Evolutionary conservation across 108 stramenopile genomes (phyloP).

Genomic region (Skeletonema potamos): DNA sequence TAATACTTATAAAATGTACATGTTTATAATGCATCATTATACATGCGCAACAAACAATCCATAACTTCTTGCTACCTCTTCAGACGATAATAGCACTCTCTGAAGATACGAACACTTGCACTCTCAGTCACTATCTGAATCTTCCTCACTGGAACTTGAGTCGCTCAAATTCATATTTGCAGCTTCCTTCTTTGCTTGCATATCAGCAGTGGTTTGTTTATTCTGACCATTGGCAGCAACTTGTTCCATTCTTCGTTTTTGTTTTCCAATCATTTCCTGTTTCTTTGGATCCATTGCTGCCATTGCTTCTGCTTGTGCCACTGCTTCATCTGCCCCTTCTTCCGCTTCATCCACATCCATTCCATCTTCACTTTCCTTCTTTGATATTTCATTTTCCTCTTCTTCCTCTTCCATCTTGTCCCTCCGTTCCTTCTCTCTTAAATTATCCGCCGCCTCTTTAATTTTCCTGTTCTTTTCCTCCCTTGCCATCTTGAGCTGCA

Average conservation of each 20-base stretch:
- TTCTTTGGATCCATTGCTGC: conserved; percentile 33
- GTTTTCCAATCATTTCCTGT: conserved; percentile 13
- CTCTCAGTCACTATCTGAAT: conserved; percentile 39
- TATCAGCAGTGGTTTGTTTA: conserved; percentile 9
- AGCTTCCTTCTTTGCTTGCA: conserved; percentile 16
- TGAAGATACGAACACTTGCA: too few relatives aligned
- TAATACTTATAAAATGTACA: too few relatives aligned
- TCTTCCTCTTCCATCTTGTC: conserved; percentile 8
- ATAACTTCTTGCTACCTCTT: too few relatives aligned
- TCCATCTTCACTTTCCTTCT: conserved; percentile 19
- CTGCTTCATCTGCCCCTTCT: conserved; percentile 12
- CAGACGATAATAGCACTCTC: too few relatives aligned
- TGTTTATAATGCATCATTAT: too few relatives aligned
- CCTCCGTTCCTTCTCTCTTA: conserved; percentile 38
- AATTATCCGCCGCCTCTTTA: conserved; percentile 23
- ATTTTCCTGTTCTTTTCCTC: conserved; percentile 56
- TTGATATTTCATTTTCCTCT: conserved; percentile 35
- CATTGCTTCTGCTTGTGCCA: background rate
- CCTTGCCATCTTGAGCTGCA: conserved; percentile 69
- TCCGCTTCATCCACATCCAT: conserved; percentile 17
- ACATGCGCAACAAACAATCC: too few relatives aligned
- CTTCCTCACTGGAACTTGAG: conserved; percentile 58
- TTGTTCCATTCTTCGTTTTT: conserved; percentile 3
- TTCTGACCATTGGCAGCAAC: background rate
- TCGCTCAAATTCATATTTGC: conserved; percentile 83